Evolutionary conservation across 2,329 filamentous ascomycete genomes (phyloP), one percentile per base, ranked within the genome.

Genomic region (Neocucurbitaria cava): DNA sequence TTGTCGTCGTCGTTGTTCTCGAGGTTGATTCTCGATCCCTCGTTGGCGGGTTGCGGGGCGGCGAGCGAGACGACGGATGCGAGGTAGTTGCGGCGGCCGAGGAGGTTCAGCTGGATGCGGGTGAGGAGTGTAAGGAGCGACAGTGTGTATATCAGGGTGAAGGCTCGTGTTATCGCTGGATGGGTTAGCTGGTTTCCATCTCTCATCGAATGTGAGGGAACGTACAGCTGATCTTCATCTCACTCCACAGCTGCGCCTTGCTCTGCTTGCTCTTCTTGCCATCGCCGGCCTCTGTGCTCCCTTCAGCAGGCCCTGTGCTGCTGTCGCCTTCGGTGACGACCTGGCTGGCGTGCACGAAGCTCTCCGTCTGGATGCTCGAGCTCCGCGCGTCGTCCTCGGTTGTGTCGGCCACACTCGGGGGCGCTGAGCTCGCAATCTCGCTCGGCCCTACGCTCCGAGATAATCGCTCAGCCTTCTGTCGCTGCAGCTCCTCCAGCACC

Each of bases 201-300:
- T 62, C 28, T 49, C 13, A 23, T 36, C 15, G 17, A 20, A 36
- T 2, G 21, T 35, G n/a, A 15, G 35, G 17, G 49, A 10, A 81
- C 89, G 73, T 79, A 96, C 92, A 93, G 78, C 89, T 92, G 65
- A 98, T 96, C 71, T 96, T 97, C 76, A 99, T 85, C 72, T 99
- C 94, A 75, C 96, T 93, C 95, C 95, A 99, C 40, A 99, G 82
- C 79, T 98, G 93, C 45, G 91, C 86, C 83, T 98, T 98, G 57
- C 88, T 92, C 79, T 89, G 93, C 75, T 87, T 91, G 55, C 83
- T 83, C 55, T 81, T 72, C 68, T 81, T 61, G 33, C 82, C 78
- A 6, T 54, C 50, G 5, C 45, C 79, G 77, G 21, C 83, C 79
- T 3, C 82, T 9, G 43, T 76, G 31, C 8, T 44, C 81, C 50